Conservation (phyloP, 176 grass and related monocot genomes). For the Leersia perrieri region DNA sequence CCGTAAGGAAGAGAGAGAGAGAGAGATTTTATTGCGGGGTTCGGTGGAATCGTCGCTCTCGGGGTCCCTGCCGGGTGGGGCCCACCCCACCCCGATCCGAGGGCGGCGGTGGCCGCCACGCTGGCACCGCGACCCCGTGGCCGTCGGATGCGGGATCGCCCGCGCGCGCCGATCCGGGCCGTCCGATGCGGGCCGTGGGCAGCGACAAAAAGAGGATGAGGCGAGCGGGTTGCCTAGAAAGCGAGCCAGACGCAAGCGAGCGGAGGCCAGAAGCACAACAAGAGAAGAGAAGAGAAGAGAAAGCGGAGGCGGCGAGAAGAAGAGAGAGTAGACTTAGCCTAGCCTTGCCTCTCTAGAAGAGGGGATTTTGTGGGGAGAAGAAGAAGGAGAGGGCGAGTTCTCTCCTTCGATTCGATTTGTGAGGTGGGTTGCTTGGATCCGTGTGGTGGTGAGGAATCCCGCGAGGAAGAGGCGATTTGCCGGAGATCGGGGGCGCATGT, state of each 20-base stretch:
- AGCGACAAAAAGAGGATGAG: constrained; percentile 75
- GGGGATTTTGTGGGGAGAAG: background rate
- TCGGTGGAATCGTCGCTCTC: background rate
- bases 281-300: background rate
- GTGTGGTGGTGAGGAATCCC: constrained; percentile 23
- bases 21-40: constrained; percentile 66
- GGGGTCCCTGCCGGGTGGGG: background rate
- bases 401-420: constrained; percentile 19
- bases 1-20: constrained; percentile 63
- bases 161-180: constrained; percentile 40
- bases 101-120: constrained; percentile 35
- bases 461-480: constrained; percentile 37
- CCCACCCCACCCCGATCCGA: constrained; percentile 28
- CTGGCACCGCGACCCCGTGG: background rate
- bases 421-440: background rate
- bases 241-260: constrained; percentile 32
- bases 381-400: constrained; percentile 18
- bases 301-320: constrained; percentile 5
- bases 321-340: constrained; percentile 5
- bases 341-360: no score
- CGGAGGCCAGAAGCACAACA: constrained; percentile 11
- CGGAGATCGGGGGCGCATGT: constrained; percentile 44
- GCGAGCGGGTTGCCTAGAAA: constrained; percentile 55
- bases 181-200: constrained; percentile 41
- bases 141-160: constrained; percentile 48